Evolutionary conservation across 352 stramenopile species (phyloP).

Genomic region (Phytophthora constricta): DNA sequence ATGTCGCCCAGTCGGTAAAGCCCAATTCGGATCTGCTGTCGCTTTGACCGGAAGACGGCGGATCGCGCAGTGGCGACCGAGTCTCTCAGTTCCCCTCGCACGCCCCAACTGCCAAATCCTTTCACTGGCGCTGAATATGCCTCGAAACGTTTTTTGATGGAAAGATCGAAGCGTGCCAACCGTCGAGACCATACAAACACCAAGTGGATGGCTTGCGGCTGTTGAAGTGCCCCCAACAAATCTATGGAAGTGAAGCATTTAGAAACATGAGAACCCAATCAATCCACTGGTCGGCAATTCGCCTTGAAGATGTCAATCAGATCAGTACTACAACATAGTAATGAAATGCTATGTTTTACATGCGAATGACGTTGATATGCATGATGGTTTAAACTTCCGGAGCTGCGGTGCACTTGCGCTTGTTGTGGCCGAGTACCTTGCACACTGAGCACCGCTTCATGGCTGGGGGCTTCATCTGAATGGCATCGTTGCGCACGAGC

Average conservation of each 20-base stretch:
- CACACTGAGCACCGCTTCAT: conserved; percentile 50
- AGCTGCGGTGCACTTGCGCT: conserved; percentile 41
- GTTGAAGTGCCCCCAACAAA: conserved; percentile 34
- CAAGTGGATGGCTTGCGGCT: conserved; percentile 27
- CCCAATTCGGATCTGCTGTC: conserved; percentile 7
- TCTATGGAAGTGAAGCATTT: background rate
- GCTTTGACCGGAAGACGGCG: conserved; percentile 23
- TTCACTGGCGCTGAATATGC: conserved; percentile 56
- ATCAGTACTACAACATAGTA: too few relatives aligned
- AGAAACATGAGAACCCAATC: too few relatives aligned
- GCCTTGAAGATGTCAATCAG: too few relatives aligned
- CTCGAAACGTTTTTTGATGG: conserved; percentile 55
- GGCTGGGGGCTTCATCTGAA: conserved; percentile 40
- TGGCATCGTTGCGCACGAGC: conserved; percentile 44
- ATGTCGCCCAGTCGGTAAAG: background rate
- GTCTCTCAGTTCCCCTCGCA: conserved; percentile 5
- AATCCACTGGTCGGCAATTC: too few relatives aligned
- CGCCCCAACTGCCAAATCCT: conserved; percentile 53
- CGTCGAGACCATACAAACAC: conserved; percentile 31
- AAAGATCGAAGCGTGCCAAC: conserved; percentile 53
- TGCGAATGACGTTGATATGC: background rate
- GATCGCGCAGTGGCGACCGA: conserved; percentile 28
- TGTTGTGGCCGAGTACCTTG: conserved; percentile 54
- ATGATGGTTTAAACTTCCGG: conserved; percentile 20
- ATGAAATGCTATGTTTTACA: too few relatives aligned